Evolutionary conservation across 108 stramenopile species (phyloP), one percentile per base, ranked within the genome.

Genomic region (Hondaea fermentalgiana): DNA sequence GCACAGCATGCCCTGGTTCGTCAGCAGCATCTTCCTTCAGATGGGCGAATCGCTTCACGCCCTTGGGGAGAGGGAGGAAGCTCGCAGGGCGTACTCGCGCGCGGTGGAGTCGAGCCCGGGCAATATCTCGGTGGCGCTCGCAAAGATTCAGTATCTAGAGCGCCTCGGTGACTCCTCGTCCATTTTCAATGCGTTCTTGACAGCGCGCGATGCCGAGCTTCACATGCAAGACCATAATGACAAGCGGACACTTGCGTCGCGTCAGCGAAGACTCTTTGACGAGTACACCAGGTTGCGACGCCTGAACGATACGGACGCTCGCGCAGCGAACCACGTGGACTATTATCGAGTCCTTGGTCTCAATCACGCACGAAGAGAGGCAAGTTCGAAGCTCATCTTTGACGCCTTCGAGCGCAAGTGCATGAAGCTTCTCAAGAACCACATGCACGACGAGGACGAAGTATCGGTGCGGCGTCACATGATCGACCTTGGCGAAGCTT

Each of bases 401-500:
- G 64, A 69, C 0, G 4, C 64, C 14, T 69, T 42, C 3, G 10
- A 42, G 25, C 35, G 42, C 35, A 69, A 28, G 64, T 0, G 10
- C 25, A 28, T 12, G 6, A 10, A 14, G 25, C 42, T 42, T 6
- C 42, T 69, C 10, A 23, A 8, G 64, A 69, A 69, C 64, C 25
- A 69, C 25, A 12, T 69, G 14, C 25, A 69, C 16, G 87, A 89
- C 44, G 87, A 89, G 76, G 89, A 93, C 44, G 58, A 72, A 35
- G 28, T 83, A 5, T 64, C 87, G 29, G 90, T 91, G 28, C 71
- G 72, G n/a, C 64, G 72, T 47, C 91, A 91, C 60, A 94, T 95
- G 64, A 72, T 91, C 1, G 92, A 91, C 64, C 90, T 95, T 28
- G 87, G 94, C n/a, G 89, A 88, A 29, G 94, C 95, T 0, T 95